These are phyloP conservation scores for Cladosporium sp. DNA, from an alignment of 2,329 filamentous ascomycete species.

Conservation along the genomic window DNA sequence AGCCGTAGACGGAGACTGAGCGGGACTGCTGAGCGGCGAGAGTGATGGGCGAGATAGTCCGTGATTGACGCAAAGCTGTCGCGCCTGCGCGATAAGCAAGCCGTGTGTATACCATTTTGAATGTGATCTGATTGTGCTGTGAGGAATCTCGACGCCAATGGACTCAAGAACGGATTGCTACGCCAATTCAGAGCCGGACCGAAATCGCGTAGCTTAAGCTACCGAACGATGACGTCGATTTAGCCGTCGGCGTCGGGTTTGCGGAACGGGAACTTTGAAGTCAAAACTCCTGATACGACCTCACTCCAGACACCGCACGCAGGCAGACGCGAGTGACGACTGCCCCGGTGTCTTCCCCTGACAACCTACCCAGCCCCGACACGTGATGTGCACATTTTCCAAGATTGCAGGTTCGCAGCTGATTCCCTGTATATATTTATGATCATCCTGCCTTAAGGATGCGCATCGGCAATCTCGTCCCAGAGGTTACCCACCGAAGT, in stretches of 20 bases:
- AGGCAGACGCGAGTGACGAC: background rate
- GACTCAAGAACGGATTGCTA: background rate
- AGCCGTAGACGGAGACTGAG: slow-evolving; percentile 67
- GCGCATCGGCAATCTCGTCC: background rate
- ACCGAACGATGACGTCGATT: slow-evolving; percentile 10
- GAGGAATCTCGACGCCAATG: background rate
- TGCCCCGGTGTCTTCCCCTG: background rate
- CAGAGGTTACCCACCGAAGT: background rate
- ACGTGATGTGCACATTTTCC: background rate
- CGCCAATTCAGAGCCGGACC: background rate
- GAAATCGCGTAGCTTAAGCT: background rate
- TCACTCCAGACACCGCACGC: slow-evolving; percentile 1
- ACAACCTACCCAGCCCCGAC: background rate
- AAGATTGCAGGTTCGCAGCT: background rate
- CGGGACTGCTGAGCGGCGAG: slow-evolving; percentile 36
- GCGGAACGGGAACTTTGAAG: slow-evolving; percentile 3
- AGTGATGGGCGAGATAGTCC: slow-evolving; percentile 8
- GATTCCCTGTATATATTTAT: background rate
- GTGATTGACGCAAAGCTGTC: slow-evolving; percentile 20
- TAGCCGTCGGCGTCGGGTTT: background rate
- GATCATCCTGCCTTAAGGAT: background rate
- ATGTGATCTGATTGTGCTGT: background rate
- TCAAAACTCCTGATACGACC: slow-evolving; percentile 4
- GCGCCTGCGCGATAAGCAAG: slow-evolving; percentile 22
- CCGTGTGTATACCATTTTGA: slow-evolving; percentile 31